Evolutionary conservation across 2,329 filamentous ascomycete species (phyloP), one percentile per base, ranked within the genome.

Genomic region (Knufia fluminis): DNA sequence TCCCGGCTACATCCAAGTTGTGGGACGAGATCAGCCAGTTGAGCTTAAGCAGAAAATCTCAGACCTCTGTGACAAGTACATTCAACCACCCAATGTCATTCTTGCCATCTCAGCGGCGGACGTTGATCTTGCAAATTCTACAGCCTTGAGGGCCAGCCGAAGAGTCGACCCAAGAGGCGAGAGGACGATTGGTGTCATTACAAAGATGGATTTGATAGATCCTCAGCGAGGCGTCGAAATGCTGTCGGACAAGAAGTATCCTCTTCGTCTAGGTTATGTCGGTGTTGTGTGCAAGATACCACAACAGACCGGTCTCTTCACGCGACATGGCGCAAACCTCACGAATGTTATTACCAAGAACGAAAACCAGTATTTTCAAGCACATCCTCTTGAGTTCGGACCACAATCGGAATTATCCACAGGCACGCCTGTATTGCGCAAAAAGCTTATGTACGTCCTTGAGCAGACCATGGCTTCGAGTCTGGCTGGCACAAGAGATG

Each of bases 191-290:
- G 92, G 92, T 39, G 92, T 98, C n/a, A 83, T 98, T 36, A 98
- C 92, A 2, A 98, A 98, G 71, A 96, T 98, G 91, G 92, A 98
- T 61, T 75, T 98, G 19, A 90, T 98, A 6, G 91, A 97, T 58
- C 77, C 92, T 2, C 72, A 74, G 6, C 81, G 91, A 51, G 92
- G 90, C 24, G 77, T 80, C 12, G 76, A 79, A 31, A 87, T 98
- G 26, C 73, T 98, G 17, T 82, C 76, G 22, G 91, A 98, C 65
- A 84, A 82, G 63, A 94, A 97, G 65, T 98, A 98, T 62, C 91
- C 92, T 35, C 74, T 98, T 24, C 79, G 92, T n/a, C 73, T 98
- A 2, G 92, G 92, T 2, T 98, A 98, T 60, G 91, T 98, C 2
- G 92, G 92, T 44, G 92, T 98, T 3, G 86, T 98, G 3, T 90